Evolutionary conservation across 176 grass and related monocot species (phyloP).

Genomic region (Phoenix roebelenii): DNA sequence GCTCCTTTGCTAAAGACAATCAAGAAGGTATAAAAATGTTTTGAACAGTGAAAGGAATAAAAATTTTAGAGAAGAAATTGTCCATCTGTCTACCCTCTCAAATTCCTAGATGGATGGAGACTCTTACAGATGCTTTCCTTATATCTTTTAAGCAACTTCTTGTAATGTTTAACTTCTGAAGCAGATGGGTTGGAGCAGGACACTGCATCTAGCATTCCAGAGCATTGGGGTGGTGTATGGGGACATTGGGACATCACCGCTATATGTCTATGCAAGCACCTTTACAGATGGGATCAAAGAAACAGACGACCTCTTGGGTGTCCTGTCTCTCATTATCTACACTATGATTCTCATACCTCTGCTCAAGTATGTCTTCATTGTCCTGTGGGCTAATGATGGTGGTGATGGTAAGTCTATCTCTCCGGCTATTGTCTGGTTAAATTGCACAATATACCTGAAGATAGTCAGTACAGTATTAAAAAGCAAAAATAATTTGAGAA

Average conservation of each 20-base stretch:
- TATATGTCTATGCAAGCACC: conserved; percentile 52
- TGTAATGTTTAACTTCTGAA: no score
- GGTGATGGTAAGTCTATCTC: conserved; percentile 42
- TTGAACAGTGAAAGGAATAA: no score
- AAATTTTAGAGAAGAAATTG: no score
- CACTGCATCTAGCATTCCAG: conserved; percentile 52
- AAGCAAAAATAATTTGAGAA: no score
- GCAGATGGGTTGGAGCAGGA: no score
- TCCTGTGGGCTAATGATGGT: conserved; percentile 63
- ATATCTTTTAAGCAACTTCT: no score
- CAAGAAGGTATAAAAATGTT: no score
- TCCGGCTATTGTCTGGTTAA: no score
- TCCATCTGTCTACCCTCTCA: no score
- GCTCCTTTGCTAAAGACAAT: no score
- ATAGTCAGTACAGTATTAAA: neutral
- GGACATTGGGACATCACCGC: conserved; percentile 68
- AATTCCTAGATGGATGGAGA: no score
- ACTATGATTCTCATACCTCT: conserved; percentile 43
- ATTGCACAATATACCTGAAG: neutral
- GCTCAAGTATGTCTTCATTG: conserved; percentile 65
- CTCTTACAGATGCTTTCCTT: no score
- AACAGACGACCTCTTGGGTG: conserved; percentile 39
- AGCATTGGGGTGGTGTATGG: conserved; percentile 67
- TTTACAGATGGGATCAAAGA: conserved; percentile 45
- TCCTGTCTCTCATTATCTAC: conserved; percentile 73